These are phyloP conservation scores for Circinella minor DNA, from an alignment of 371 early-diverging fungal genomes.

Conservation along the genomic window DNA sequence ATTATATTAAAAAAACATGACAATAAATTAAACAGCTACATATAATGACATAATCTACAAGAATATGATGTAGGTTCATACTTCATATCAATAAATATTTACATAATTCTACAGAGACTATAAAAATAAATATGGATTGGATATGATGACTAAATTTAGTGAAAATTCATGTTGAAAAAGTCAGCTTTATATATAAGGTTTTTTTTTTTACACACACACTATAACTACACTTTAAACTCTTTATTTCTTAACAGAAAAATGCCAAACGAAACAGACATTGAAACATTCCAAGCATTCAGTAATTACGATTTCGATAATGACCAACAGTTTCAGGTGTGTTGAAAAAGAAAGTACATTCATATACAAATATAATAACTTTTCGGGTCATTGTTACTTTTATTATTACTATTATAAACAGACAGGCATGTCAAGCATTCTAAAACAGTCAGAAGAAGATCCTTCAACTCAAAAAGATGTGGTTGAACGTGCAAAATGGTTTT, in stretches of 20 bases:
- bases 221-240: neutral
- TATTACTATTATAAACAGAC: conserved; percentile 10
- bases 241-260: neutral
- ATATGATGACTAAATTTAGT: no score
- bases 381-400: neutral
- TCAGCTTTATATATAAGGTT: no score
- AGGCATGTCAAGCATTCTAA: conserved; percentile 28
- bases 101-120: no score
- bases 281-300: conserved; percentile 26
- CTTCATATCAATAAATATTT: no score
- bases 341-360: neutral
- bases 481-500: conserved; percentile 32
- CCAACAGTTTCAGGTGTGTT: conserved; percentile 23
- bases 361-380: no score
- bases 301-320: conserved; percentile 35
- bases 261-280: conserved; percentile 4
- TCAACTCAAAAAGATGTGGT: conserved; percentile 15
- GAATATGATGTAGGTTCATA: no score
- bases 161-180: no score
- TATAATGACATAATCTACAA: no score
- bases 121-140: no score
- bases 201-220: no score
- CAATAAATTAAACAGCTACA: no score
- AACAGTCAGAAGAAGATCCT: conserved; percentile 19
- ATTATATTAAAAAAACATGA: no score